Evolutionary conservation across 306 rosid genomes (phyloP), one percentile per base, ranked within the genome.

Genomic region (Prunus kanzakura): DNA sequence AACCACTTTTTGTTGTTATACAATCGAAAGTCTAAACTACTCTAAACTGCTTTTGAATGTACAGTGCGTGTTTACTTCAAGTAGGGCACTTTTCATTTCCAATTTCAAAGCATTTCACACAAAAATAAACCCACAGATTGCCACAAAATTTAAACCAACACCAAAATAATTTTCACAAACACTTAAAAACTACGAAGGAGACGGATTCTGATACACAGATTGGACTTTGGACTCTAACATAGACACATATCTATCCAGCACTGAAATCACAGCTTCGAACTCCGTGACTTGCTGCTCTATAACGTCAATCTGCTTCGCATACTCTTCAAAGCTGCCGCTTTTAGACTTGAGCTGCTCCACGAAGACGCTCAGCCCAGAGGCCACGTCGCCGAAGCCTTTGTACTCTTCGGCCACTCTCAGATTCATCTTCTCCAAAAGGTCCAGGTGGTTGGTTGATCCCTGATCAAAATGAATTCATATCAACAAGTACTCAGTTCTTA

Each of bases 391-490:
- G 76, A 76, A 87, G 66, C 97, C 86, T 55, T 78, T 88, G 82
- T 95, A 95, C 72, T 92, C 97, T 82, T 90, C 99, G 25, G 91
- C 89, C 46, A 92, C 91, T 74, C 88, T 85, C 56, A 55, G 43
- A 73, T 95, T 95, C 97, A 92, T 90, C 86, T 89, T 90, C 90
- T 92, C 97, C 79, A 92, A 64, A n/a, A 95, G 86, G 70, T 89
- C 96, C 61, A 95, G 83, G 69, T 92, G 92, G 84, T 88, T 92
- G 75, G 89, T 85, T 4, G 93, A 81, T 41, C 97, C 99, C 97
- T 94, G 81, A 65, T 19, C 38, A 71, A 63, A 43, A 45, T 14
- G 12, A 78, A 47, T 8, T 0, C 3, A 15, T 41, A 14, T 50
- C 63, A 11, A 9, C 16, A 43, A 22, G 19, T 62, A 35, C 72